Base-by-base conservation (phyloP, 768 basidiomycete genomes). In the Kondoa subrosea region DNA sequence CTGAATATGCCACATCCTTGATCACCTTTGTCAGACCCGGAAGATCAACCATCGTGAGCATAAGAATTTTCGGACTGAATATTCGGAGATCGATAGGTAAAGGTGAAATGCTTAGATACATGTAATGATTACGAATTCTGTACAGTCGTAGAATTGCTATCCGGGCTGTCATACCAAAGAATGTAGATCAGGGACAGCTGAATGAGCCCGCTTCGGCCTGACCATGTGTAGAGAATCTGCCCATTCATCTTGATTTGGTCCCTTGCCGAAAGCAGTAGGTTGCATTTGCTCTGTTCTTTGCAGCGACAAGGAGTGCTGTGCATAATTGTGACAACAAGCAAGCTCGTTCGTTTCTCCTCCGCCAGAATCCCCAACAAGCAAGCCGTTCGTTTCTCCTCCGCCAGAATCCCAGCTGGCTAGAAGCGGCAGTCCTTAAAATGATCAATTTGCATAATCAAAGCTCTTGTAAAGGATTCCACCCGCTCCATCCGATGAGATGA, bases 131-230 rank as follows among this genome's bases (percentile, higher is more conserved):
- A 68, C 93, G 82, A 76, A 97, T 95, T 82, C 93, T 92, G 73
- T 82, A 80, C 97, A 99, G 80, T 99, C 93, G 77, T 86, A 89
- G 79, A 97, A 92, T 79, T 97, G 97, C 80, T 97, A 88, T 69
- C 88, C 88, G 0, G 93, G 95, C 50, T 96, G 83, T 74, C 30
- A 4, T 16, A 29, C 57, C 61, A n/a, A 57, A 8, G 34, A 15
- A 63, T 32, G 26, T 29, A 26, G n/a, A 8, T 25, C 25, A 59
- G 33, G 25, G 30, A n/a, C 1, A 8, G 32, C 50, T 61, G 0
- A 25, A n/a, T 2, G 16, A 16, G 30, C 25, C 3, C 4, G 30
- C 15, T 14, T 4, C 17, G 31, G 29, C 61, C 57, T 25, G 65
- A 56, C 68, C 40, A 59, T 31, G 73, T 80, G 91, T 31, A 96